These are phyloP conservation scores for Quercus wislizeni DNA, from an alignment of 306 rosid species.

Conservation along the genomic window DNA sequence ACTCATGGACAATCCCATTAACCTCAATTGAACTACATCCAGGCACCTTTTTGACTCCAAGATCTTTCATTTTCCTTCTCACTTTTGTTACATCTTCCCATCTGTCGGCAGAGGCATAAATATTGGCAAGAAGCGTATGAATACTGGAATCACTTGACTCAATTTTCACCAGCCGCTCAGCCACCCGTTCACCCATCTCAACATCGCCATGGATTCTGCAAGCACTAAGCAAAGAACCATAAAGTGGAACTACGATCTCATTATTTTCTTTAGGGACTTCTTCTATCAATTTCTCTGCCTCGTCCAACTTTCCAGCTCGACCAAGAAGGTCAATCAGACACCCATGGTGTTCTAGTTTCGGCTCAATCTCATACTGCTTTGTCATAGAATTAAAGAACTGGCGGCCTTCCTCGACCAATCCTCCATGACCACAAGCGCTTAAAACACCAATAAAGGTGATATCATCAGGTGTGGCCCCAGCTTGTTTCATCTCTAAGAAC, in stretches of 20 bases:
- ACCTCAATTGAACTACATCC: slow-evolving; percentile 43
- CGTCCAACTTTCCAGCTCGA: slow-evolving; percentile 36
- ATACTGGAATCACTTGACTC: slow-evolving; percentile 29
- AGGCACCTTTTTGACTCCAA: slow-evolving; percentile 29
- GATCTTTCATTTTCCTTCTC: slow-evolving; percentile 42
- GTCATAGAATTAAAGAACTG: slow-evolving; percentile 23
- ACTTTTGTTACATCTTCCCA: slow-evolving; percentile 43
- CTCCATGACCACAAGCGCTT: slow-evolving; percentile 42
- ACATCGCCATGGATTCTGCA: slow-evolving; percentile 40
- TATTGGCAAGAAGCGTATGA: slow-evolving; percentile 38
- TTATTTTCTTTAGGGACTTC: slow-evolving; percentile 19
- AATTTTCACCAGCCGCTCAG: slow-evolving; percentile 17
- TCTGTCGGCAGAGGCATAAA: slow-evolving; percentile 29
- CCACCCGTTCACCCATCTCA: slow-evolving; percentile 37
- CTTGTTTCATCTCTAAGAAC: slow-evolving; percentile 30
- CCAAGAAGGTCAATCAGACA: slow-evolving; percentile 38
- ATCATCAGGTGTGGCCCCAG: slow-evolving; percentile 36
- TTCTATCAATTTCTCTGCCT: slow-evolving; percentile 37
- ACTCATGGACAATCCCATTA: slow-evolving; percentile 33
- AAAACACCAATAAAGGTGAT: slow-evolving; percentile 40
- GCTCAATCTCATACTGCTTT: slow-evolving; percentile 22
- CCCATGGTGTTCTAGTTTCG: slow-evolving; percentile 39
- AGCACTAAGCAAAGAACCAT: slow-evolving; percentile 40
- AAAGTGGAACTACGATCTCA: slow-evolving; percentile 24
- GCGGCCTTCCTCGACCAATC: slow-evolving; percentile 35